Base-by-base conservation (phyloP, 2,329 filamentous ascomycete genomes). In the Exophiala viscosa region DNA sequence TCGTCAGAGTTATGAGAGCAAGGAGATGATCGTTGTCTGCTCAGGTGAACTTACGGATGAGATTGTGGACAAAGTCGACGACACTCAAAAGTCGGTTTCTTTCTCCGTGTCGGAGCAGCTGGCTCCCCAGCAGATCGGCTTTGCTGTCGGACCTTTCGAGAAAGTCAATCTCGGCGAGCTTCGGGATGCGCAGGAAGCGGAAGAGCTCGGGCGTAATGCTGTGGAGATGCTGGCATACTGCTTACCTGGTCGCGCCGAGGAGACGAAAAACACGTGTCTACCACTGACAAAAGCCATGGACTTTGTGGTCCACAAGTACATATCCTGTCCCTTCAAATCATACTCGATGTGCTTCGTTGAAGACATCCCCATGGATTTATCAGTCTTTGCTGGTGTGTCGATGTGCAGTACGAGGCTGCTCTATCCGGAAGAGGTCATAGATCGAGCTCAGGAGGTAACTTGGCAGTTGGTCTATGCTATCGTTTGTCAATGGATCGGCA, bases 301-400 rank as follows among this genome's bases (percentile, higher is more conserved):
- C 67, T 88, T 87, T 68, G 90, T 97, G 65, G 89, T 88, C 3
- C 82, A 92, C 58, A 88, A 85, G 3, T 97, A 92, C 67, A 90
- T 90, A 20, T 86, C 87, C 17, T 99, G 95, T 67, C 91, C 93
- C 0, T 97, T 93, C 67, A 82, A 88, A 23, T 90, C 87, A 65
- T 97, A 95, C 76, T 95, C 95, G 65, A 73, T 97, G 49, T 91
- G 89, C 61, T 99, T 99, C 63, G 85, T 99, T 14, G 93, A 99
- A 62, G 93, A 99, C 67, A 80, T 93, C 67, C 73, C 86, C 1
- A 77, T 82, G 28, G 87, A 96, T 52, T 86, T 87, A 1, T 77
- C 86, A 15, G 82, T 90, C 14, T 82, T 90, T 7, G 90, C 90
- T 32, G 92, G 88, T 0, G 78, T 99, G 61, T 87, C 91, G 0